Evolutionary conservation across 352 stramenopile genomes (phyloP).

Genomic region (Phytophthora pisi): DNA sequence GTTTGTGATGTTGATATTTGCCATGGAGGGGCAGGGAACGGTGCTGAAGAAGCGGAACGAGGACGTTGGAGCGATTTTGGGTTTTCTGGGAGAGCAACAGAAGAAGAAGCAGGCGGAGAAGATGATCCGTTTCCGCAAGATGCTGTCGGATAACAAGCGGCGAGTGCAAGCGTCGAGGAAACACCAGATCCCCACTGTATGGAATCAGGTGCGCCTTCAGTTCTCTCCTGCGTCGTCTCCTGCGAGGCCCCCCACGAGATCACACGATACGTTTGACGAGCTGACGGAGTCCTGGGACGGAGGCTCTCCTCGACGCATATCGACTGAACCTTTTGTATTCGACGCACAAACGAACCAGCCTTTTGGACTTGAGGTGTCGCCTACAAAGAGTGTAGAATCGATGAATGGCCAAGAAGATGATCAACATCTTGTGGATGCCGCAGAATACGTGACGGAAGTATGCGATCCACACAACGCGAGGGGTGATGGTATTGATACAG

Average conservation of each 20-base stretch:
- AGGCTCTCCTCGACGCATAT: slow-evolving; percentile 11
- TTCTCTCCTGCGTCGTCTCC: slow-evolving; percentile 21
- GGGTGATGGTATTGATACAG: background rate
- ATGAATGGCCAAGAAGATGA: background rate
- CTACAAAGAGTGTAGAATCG: background rate
- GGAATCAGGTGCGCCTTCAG: slow-evolving; percentile 34
- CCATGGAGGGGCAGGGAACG: slow-evolving; percentile 71
- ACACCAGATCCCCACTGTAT: slow-evolving; percentile 15
- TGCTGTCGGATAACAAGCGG: slow-evolving; percentile 44
- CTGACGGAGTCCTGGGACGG: slow-evolving; percentile 42
- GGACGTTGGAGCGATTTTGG: slow-evolving; percentile 59
- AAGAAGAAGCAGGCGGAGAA: slow-evolving; percentile 43
- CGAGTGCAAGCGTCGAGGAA: slow-evolving; percentile 5
- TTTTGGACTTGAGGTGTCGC: slow-evolving; percentile 14
- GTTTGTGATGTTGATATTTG: slow-evolving; percentile 81
- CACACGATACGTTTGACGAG: slow-evolving; percentile 37
- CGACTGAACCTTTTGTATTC: slow-evolving; percentile 24
- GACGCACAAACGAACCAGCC: slow-evolving; percentile 30
- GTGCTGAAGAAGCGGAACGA: slow-evolving; percentile 63
- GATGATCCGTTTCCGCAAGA: slow-evolving; percentile 48
- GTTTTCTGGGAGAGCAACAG: slow-evolving; percentile 54
- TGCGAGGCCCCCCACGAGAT: slow-evolving; percentile 15
- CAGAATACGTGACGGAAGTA: background rate
- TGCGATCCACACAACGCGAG: background rate
- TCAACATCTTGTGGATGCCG: background rate